Percentiles rank a stretch among this genome's conserved stretches.
These are phyloP conservation scores for Acmispon strigosus DNA, from an alignment of 306 rosid species.

Conservation along the genomic window DNA sequence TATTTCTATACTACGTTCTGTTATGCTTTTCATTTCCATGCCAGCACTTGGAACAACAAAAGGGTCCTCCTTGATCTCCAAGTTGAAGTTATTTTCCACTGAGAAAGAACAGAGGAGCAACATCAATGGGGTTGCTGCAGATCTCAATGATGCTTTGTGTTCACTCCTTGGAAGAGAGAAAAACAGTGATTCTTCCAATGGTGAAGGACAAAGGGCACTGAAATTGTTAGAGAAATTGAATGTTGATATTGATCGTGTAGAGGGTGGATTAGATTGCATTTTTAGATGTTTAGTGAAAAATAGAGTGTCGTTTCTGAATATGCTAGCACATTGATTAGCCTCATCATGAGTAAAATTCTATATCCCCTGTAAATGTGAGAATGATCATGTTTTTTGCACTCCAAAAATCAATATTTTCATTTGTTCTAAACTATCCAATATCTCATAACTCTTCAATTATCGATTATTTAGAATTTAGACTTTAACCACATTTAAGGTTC, in stretches of 20 bases:
- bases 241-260: conserved; percentile 36
- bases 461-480: too few relatives aligned
- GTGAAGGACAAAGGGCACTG: conserved; percentile 38
- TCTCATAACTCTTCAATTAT: too few relatives aligned
- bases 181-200: conserved; percentile 17
- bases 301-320: conserved; percentile 69
- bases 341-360: neutral
- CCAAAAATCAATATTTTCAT: neutral
- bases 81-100: conserved; percentile 31
- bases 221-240: conserved; percentile 41
- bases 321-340: conserved; percentile 35
- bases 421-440: too few relatives aligned
- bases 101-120: conserved; percentile 34
- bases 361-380: conserved; percentile 13
- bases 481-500: too few relatives aligned
- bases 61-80: conserved; percentile 44
- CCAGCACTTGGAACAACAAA: conserved; percentile 35
- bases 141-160: conserved; percentile 35
- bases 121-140: conserved; percentile 32
- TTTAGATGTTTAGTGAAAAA: conserved; percentile 61
- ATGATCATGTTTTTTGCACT: conserved; percentile 22
- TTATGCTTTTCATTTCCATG: conserved; percentile 42
- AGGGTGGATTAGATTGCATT: conserved; percentile 48
- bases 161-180: conserved; percentile 34
- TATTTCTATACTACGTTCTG: conserved; percentile 35